Base-by-base conservation (phyloP, 2,329 filamentous ascomycete genomes). In the Echinosphaeria canescens region DNA sequence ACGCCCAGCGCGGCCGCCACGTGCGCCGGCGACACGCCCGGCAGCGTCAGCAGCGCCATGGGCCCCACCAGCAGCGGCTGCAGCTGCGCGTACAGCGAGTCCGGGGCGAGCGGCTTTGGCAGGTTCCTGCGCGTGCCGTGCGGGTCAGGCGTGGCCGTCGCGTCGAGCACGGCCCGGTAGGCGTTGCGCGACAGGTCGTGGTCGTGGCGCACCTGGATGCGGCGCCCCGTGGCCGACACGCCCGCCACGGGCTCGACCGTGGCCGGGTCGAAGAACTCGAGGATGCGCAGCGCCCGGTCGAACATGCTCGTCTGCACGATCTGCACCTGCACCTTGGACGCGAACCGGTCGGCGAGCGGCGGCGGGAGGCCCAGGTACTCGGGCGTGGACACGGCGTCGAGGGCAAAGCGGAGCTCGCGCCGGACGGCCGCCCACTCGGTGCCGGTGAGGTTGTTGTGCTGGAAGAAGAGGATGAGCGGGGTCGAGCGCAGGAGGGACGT, bases 251-350 rank as follows among this genome's bases (percentile, higher is more conserved):
- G 38, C 16, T 42, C 39, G 10, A 45, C 39, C 5, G 44, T 36
- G 12, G 53, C 48, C 4, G 58, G 62, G 43, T 64, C 64, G 43
- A 67, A 90, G 50, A 82, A 90, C 43, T 95, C 85, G 33, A 84
- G 72, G 27, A 95, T 66, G 36, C 75, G 74, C 33, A 95, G 55
- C 2, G 85, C 84, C 12, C 79, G 69, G 36, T 74, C 72, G 44
- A 98, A 80, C 42, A 98, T 90, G 42, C 79, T 76, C 10, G 80
- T 88, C 43, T 88, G 75, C 29, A 98, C 56, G 15, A 91, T 78
- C 46, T 90, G 75, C 15, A 95, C 46, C 49, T 79, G 74, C 36
- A 88, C 61, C 22, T 56, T 52, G 2, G 63, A 50, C n/a, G 63
- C 59, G 18, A 80, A 44, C 17, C 62, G 48, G 13, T 52, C 34